Percentiles rank a stretch among this genome's conserved stretches.
Evolutionary conservation across 768 basidiomycete species (phyloP).

Genomic region (Mycena capillaripes): DNA sequence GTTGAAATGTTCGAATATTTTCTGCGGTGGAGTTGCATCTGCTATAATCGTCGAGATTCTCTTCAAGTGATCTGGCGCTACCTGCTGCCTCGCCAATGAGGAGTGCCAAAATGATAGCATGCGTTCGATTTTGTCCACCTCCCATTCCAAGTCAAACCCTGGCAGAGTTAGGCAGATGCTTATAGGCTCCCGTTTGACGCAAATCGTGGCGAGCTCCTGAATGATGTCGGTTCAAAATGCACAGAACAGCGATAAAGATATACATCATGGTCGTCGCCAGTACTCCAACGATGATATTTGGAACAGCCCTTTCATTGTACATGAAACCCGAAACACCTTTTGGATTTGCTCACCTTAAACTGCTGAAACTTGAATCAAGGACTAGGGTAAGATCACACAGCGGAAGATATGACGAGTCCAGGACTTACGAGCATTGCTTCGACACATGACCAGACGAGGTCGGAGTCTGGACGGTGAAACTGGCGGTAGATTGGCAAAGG

Average conservation of each 20-base stretch:
- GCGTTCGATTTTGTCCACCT: neutral
- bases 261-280: neutral
- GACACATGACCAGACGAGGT: neutral
- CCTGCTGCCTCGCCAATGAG: neutral
- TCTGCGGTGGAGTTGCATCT: neutral
- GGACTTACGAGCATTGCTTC: constrained; percentile 9
- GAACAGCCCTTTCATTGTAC: neutral
- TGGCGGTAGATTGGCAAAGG: constrained; percentile 3
- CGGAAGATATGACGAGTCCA: neutral
- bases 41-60: constrained; percentile 1
- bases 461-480: neutral
- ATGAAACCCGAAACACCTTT: neutral
- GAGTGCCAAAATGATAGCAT: neutral
- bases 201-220: constrained; percentile 1
- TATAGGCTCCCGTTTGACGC: neutral
- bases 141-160: neutral
- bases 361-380: constrained; percentile 1
- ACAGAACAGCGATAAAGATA: neutral
- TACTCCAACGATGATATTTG: neutral
- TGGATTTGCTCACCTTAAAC: constrained; percentile 7
- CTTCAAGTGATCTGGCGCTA: neutral
- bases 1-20: neutral
- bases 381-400: neutral
- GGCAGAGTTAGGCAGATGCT: constrained; percentile 6
- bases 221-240: neutral